phyloP scores from a whole-genome alignment of 495 filamentous ascomycete genomes.

The Eremomyces bilateralis region DNA sequence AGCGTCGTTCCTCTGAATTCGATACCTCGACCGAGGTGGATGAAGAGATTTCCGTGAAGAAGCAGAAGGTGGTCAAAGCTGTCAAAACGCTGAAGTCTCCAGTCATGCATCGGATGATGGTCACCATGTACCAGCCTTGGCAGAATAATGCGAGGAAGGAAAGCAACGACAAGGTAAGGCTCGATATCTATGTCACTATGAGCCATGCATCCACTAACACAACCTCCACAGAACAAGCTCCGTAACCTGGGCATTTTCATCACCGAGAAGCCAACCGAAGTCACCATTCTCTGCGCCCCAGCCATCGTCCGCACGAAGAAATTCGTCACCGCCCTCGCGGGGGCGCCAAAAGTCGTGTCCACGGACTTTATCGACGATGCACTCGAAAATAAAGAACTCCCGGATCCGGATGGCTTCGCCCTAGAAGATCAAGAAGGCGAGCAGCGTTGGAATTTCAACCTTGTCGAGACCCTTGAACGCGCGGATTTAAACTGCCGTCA shows the following conservation, averaged over 20 bases:
- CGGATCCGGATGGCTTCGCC: slow-evolving; percentile 35
- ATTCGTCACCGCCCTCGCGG: slow-evolving; percentile 70
- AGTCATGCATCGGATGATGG: slow-evolving; percentile 45
- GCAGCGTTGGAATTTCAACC: slow-evolving; percentile 39
- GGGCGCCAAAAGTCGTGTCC: slow-evolving; percentile 48
- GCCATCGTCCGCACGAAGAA: slow-evolving; percentile 73
- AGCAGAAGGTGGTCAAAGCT: slow-evolving; percentile 20
- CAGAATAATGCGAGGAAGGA: slow-evolving; percentile 43
- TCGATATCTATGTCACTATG: slow-evolving; percentile 5
- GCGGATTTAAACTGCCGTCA: slow-evolving; percentile 55
- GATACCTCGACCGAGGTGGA: slow-evolving; percentile 33
- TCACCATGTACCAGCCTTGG: slow-evolving; percentile 69
- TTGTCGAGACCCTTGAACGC: slow-evolving; percentile 38
- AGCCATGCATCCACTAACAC: neutral
- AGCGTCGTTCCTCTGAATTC: slow-evolving; percentile 33
- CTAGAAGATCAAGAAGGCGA: slow-evolving; percentile 53
- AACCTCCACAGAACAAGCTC: slow-evolving; percentile 41
- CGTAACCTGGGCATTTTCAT: slow-evolving; percentile 67
- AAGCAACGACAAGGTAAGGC: slow-evolving; percentile 52
- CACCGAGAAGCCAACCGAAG: slow-evolving; percentile 46
- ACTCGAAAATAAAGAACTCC: slow-evolving; percentile 35
- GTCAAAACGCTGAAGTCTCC: slow-evolving; percentile 34
- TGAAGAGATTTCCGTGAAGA: slow-evolving; percentile 15
- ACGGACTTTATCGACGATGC: slow-evolving; percentile 62
- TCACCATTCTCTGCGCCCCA: slow-evolving; percentile 75